Conservation (phyloP, 345 rosid genomes). For the Cardamine occulta region DNA sequence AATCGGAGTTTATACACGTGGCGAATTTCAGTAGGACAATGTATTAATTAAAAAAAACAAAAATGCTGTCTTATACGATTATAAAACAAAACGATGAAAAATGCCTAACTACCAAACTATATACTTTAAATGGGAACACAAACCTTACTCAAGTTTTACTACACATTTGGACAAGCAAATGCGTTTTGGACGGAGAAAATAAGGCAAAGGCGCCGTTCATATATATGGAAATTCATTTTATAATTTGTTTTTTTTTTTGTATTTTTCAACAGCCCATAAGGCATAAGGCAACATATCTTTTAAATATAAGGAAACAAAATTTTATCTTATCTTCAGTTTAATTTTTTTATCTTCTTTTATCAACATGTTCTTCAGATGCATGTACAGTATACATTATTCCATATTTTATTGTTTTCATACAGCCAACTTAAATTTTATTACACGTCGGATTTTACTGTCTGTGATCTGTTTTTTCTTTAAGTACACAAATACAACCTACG, state of each 20-base stretch:
- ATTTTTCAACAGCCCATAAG: background rate
- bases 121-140: background rate
- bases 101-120: background rate
- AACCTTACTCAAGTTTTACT: background rate
- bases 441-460: background rate
- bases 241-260: background rate
- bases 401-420: background rate
- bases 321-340: slow-evolving; percentile 27
- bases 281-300: slow-evolving; percentile 20
- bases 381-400: background rate
- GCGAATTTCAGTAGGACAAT: background rate
- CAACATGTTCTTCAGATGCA: slow-evolving; percentile 13
- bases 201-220: background rate
- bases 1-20: background rate
- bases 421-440: background rate
- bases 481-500: background rate
- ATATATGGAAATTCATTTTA: background rate
- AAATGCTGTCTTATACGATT: background rate
- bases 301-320: slow-evolving; percentile 16
- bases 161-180: background rate
- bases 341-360: background rate
- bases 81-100: background rate
- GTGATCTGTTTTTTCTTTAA: too few relatives aligned
- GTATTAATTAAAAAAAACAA: background rate
- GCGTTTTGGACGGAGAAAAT: too few relatives aligned